Conservation (phyloP, 2,329 filamentous ascomycete genomes). For the Colletotrichum trifolii region DNA sequence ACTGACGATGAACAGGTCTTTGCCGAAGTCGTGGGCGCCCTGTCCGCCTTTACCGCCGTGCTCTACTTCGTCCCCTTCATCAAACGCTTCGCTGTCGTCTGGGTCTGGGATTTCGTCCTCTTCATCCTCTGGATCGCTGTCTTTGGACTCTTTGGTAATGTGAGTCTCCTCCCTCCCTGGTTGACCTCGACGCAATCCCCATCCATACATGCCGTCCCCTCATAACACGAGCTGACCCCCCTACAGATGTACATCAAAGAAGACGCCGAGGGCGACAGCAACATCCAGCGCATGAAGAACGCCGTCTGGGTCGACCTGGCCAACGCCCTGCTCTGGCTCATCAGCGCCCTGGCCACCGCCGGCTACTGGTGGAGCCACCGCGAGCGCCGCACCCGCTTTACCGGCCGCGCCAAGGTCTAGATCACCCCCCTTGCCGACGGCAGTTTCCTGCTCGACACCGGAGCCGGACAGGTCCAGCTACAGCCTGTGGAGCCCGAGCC, state of each 20-base stretch:
- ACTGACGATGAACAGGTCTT: constrained; percentile 62
- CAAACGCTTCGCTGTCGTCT: constrained; percentile 63
- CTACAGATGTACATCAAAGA: constrained; percentile 76
- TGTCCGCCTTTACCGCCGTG: constrained; percentile 73
- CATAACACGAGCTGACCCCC: background rate
- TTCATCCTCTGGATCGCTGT: constrained; percentile 84
- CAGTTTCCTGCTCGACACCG: too few relatives aligned
- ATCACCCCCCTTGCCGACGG: background rate
- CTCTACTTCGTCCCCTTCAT: constrained; percentile 75
- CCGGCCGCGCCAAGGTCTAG: constrained; percentile 67
- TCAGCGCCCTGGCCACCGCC: constrained; percentile 66
- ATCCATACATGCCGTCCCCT: background rate
- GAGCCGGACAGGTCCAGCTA: too few relatives aligned
- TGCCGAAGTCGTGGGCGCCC: constrained; percentile 75
- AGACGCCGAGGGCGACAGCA: constrained; percentile 70
- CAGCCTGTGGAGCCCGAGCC: too few relatives aligned
- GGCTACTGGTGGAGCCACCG: constrained; percentile 70
- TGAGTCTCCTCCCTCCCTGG: constrained; percentile 40
- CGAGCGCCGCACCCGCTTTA: constrained; percentile 65
- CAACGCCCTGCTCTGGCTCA: constrained; percentile 81
- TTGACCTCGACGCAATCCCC: background rate
- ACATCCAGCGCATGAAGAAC: constrained; percentile 82
- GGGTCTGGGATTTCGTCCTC: constrained; percentile 77
- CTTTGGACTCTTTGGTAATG: constrained; percentile 85
- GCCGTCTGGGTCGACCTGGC: constrained; percentile 86